phyloP scores from a whole-genome alignment of 192 early-diverging fungal genomes.

The Coemansia sp. region DNA sequence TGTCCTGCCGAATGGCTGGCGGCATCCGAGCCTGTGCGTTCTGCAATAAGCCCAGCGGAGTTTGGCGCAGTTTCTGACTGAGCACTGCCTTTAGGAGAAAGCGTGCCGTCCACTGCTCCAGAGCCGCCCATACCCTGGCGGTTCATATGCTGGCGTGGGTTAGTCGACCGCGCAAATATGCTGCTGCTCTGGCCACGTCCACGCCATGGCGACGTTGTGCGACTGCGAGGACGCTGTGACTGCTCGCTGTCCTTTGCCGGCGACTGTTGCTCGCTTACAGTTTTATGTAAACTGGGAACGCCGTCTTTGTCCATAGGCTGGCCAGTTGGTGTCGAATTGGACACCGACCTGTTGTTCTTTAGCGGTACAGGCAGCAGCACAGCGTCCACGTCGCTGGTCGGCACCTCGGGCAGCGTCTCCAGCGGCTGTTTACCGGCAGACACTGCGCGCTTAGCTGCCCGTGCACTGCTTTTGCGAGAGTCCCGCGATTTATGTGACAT shows the following conservation, averaged over 20 bases:
- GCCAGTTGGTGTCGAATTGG: neutral
- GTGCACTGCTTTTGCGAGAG: conserved; percentile 15
- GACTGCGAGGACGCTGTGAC: conserved; percentile 24
- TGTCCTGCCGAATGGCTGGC: conserved; percentile 8
- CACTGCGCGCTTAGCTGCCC: neutral
- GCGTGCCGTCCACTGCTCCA: neutral
- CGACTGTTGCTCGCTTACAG: conserved; percentile 2
- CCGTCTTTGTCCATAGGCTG: neutral
- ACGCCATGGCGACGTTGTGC: conserved; percentile 43
- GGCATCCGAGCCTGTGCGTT: conserved; percentile 13
- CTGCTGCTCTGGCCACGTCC: conserved; percentile 25
- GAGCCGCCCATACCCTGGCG: conserved; percentile 7
- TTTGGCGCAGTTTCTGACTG: conserved; percentile 10
- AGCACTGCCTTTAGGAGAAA: neutral
- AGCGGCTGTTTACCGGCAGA: conserved; percentile 17
- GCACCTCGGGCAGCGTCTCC: conserved; percentile 44
- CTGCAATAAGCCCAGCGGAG: conserved; percentile 35
- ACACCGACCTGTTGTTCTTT: neutral
- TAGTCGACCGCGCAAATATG: conserved; percentile 35
- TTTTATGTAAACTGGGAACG: neutral
- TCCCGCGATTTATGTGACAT: conserved; percentile 5
- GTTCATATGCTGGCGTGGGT: conserved; percentile 11
- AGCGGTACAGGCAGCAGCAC: neutral
- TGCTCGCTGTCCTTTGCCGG: conserved; percentile 12
- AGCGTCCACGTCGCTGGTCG: conserved; percentile 8